Base-by-base conservation (phyloP, 352 stramenopile species). In the Blastocystis sp. region DNA sequence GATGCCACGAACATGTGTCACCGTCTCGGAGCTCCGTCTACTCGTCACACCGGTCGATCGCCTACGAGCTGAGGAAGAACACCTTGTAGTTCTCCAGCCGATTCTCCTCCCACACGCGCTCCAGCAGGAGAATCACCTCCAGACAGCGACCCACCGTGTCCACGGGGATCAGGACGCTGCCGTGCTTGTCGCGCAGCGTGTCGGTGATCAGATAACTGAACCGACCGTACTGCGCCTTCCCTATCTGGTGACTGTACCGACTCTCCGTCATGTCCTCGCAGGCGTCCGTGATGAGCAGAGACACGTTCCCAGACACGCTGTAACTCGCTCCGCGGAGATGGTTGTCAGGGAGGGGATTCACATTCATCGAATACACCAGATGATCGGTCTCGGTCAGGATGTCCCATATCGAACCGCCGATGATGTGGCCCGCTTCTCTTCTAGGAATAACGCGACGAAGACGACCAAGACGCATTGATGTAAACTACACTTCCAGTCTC, bases 311-410 rank as follows among this genome's bases (percentile, higher is more conserved):
- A n/a, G 50, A 54, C 64, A 45, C 63, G 9, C 59, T 45, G 43
- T 41, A 62, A 34, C 39, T 69, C 15, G 79, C 79, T 9, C 61
- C 79, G 13, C 47, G 50, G 3, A 89, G 47, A 8, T 89, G 79
- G 1, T 79, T 77, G 39, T 89, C 79, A 11, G 64, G 47, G 0
- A 70, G 50, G 47, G 75, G 79, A 75, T 79, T 89, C 62, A 89
- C 70, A 34, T 89, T 79, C 63, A 89, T 79, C 3, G 79, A 76
- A 41, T 89, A 89, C n/a, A 89, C 41, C 20, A 89, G 54, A 41
- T 89, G 56, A 43, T 89, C 79, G 26, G 75, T 79, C 39, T 80
- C 70, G 18, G 70, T 80, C 39, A 62, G n/a, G 47, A 90, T 80
- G 23, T 84, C 66, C 84, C 84, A 90, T 23, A 90, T 87, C 26